phyloP scores from a whole-genome alignment of 257 asterid genomes.

The Solanum rostratum region DNA sequence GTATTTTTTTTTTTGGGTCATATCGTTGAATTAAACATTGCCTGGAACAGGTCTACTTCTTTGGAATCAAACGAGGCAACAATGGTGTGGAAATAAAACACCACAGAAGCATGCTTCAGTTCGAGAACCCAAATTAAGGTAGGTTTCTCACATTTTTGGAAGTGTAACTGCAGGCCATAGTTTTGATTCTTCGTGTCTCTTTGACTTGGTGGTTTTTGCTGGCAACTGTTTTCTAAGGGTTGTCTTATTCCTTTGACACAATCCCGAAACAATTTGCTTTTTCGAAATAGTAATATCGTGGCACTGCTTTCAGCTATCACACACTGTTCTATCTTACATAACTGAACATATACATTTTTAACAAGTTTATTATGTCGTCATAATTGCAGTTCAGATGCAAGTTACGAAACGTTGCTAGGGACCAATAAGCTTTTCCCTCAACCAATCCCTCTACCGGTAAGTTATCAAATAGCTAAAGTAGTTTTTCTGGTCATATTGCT shows the following conservation, averaged over 20 bases:
- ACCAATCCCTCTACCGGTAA: constrained; percentile 71
- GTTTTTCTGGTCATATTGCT: background rate
- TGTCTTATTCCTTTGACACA: background rate
- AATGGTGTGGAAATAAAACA: constrained; percentile 68
- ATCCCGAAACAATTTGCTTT: background rate
- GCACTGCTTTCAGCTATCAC: background rate
- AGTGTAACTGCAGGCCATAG: background rate
- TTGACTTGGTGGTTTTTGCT: background rate
- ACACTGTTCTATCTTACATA: background rate
- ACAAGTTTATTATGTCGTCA: background rate
- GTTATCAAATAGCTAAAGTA: constrained; percentile 8
- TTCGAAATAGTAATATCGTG: background rate
- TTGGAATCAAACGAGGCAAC: constrained; percentile 86
- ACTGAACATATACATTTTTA: background rate
- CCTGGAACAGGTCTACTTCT: constrained; percentile 59
- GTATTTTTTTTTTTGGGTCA: background rate
- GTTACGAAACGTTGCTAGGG: constrained; percentile 71
- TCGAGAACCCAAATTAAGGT: constrained; percentile 66
- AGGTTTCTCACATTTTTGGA: background rate
- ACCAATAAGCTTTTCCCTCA: constrained; percentile 71
- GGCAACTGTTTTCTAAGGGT: background rate
- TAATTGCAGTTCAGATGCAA: constrained; percentile 59
- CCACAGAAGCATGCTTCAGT: constrained; percentile 24
- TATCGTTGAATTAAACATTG: background rate
- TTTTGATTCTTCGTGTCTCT: background rate